phyloP scores from a whole-genome alignment of 73 alveolate species.

The Paraurostyla sp. region DNA sequence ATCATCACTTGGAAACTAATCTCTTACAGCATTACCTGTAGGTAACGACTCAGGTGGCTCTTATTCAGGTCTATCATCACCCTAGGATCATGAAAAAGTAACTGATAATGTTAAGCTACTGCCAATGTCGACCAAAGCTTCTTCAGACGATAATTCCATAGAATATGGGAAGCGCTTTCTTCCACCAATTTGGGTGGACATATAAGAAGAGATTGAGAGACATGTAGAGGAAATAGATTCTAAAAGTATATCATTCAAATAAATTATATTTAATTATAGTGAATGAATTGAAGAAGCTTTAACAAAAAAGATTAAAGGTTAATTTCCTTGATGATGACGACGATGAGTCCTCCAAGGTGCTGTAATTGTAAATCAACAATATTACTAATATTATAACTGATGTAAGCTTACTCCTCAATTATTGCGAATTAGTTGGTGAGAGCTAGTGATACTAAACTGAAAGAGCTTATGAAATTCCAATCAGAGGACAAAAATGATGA shows the following conservation, averaged over 20 bases:
- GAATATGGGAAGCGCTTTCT: slow-evolving; percentile 57
- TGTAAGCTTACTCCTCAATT: slow-evolving; percentile 1
- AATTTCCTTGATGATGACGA: slow-evolving; percentile 60
- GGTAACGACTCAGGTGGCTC: slow-evolving; percentile 4
- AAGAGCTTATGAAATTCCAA: slow-evolving; percentile 46
- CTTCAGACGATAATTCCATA: slow-evolving; percentile 31
- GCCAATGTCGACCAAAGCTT: slow-evolving; percentile 60
- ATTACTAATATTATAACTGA: slow-evolving; percentile 30
- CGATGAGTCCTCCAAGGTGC: slow-evolving; percentile 25
- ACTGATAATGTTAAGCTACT: slow-evolving; percentile 47
- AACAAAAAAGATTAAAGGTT: slow-evolving; percentile 36
- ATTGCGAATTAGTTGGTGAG: slow-evolving; percentile 18
- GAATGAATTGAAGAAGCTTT: slow-evolving; percentile 32
- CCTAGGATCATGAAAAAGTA: slow-evolving; percentile 49
- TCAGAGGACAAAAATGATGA: slow-evolving; percentile 50
- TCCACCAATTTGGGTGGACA: slow-evolving; percentile 60
- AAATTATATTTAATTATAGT: neutral
- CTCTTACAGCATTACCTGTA: too few species aligned
- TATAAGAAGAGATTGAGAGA: slow-evolving; percentile 52
- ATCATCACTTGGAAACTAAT: neutral
- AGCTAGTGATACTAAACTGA: slow-evolving; percentile 37
- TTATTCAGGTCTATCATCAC: slow-evolving; percentile 42
- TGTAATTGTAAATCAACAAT: neutral
- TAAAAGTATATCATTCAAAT: neutral
- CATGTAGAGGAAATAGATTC: slow-evolving; percentile 41